These are phyloP conservation scores for Hypoxylon sp. DNA, from an alignment of 2,329 filamentous ascomycete species.

Conservation along the genomic window DNA sequence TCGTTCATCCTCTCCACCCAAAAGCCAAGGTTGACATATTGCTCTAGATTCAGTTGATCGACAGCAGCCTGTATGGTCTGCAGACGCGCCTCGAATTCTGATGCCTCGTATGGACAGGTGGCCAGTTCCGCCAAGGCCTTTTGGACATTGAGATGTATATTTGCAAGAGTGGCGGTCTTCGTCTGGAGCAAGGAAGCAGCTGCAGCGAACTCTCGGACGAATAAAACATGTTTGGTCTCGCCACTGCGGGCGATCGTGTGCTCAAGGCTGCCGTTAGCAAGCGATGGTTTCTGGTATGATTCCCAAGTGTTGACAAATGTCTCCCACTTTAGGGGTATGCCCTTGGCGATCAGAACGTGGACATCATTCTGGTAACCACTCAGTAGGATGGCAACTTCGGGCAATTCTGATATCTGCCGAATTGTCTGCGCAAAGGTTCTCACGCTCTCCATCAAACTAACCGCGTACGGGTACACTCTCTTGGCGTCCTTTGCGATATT, in stretches of 20 bases:
- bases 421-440: conserved; percentile 91
- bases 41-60: conserved; percentile 95
- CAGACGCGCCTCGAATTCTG: conserved; percentile 84
- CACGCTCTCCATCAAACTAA: conserved; percentile 99
- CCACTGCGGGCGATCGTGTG: conserved; percentile 66
- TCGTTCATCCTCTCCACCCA: conserved; percentile 93
- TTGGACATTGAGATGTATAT: conserved; percentile 85
- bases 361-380: conserved; percentile 94
- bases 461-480: conserved; percentile 96
- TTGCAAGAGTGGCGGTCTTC: conserved; percentile 84
- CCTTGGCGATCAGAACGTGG: conserved; percentile 85
- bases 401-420: conserved; percentile 86
- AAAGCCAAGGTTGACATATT: conserved; percentile 90
- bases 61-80: conserved; percentile 92
- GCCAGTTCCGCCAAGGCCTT: conserved; percentile 87
- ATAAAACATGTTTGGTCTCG: conserved; percentile 96
- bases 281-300: conserved; percentile 78
- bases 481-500: conserved; percentile 99
- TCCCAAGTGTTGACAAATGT: conserved; percentile 98
- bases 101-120: conserved; percentile 84
- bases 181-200: conserved; percentile 89
- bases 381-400: conserved; percentile 87
- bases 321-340: conserved; percentile 93
- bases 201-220: conserved; percentile 92
- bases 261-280: conserved; percentile 73